These are phyloP conservation scores for Nemania bipapillata DNA, from an alignment of 2,329 filamentous ascomycete genomes.

Conservation along the genomic window DNA sequence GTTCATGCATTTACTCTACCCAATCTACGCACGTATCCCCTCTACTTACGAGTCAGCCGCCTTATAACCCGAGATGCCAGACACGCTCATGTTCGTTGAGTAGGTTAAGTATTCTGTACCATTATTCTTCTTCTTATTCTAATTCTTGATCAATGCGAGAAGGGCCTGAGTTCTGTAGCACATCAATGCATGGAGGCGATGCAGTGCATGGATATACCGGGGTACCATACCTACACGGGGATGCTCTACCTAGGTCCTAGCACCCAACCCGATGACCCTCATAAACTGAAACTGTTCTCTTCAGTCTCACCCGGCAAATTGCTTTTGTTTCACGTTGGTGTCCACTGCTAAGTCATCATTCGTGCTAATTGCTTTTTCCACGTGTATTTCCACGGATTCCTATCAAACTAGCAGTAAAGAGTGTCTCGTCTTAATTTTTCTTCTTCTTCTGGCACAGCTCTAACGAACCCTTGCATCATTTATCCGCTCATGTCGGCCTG, in stretches of 20 bases:
- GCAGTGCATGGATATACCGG: not conserved
- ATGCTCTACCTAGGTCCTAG: not conserved
- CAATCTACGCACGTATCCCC: not conserved
- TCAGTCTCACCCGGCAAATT: constrained; percentile 40
- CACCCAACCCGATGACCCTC: constrained; percentile 35
- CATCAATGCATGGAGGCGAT: constrained; percentile 30
- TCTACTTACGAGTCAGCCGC: constrained; percentile 12
- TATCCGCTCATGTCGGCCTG: constrained; percentile 14
- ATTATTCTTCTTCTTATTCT: no score
- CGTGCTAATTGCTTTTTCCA: constrained; percentile 28
- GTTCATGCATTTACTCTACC: no score
- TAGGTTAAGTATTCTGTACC: no score
- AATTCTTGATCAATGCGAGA: constrained; percentile 7
- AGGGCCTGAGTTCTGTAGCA: constrained; percentile 7
- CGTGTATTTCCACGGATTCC: not conserved
- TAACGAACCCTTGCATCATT: constrained; percentile 25
- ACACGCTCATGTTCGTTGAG: not conserved
- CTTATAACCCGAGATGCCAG: constrained; percentile 1
- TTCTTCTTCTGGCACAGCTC: not conserved
- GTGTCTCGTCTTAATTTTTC: not conserved
- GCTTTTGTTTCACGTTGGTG: constrained; percentile 42
- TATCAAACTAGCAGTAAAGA: not conserved
- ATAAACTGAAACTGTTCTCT: constrained; percentile 38
- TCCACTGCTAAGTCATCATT: not conserved
- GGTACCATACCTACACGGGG: not conserved